Conservation (phyloP, 2,329 filamentous ascomycete genomes). For the Fusarium globosum region DNA sequence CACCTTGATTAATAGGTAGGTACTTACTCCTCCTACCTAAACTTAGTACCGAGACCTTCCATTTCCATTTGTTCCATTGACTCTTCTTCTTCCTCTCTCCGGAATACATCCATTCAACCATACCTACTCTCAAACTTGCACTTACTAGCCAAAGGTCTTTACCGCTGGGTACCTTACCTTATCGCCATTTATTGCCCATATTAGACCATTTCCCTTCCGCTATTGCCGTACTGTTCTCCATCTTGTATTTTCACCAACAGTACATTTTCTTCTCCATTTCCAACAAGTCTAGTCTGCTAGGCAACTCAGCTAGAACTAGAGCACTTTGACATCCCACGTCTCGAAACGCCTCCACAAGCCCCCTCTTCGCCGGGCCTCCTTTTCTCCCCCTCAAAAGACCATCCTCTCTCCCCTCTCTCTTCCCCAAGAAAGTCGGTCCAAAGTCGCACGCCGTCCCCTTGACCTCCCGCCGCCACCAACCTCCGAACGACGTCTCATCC, state of each 20-base stretch:
- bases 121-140: not conserved
- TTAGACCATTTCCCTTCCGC: not conserved
- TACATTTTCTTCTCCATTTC: not conserved
- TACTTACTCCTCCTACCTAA: not conserved
- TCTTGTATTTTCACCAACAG: slow-evolving; percentile 1
- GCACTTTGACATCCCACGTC: slow-evolving; percentile 33
- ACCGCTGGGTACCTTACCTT: not conserved
- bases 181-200: slow-evolving; percentile 4
- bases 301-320: slow-evolving; percentile 4
- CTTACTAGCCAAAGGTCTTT: not conserved
- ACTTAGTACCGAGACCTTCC: not conserved
- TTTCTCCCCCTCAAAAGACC: slow-evolving; percentile 35
- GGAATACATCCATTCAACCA: not conserved
- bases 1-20: not conserved
- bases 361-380: slow-evolving; percentile 26
- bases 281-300: not conserved
- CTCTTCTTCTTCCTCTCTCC: not conserved
- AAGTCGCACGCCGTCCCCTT: slow-evolving; percentile 27
- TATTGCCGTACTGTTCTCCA: not conserved
- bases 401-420: slow-evolving; percentile 27
- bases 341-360: slow-evolving; percentile 37
- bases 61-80: slow-evolving; percentile 2
- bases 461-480: slow-evolving; percentile 34
- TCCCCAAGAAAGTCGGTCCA: slow-evolving; percentile 22
- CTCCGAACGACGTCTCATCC: slow-evolving; percentile 26